Conservation (phyloP, 2,329 filamentous ascomycete genomes). For the Trichoderma sp. region DNA sequence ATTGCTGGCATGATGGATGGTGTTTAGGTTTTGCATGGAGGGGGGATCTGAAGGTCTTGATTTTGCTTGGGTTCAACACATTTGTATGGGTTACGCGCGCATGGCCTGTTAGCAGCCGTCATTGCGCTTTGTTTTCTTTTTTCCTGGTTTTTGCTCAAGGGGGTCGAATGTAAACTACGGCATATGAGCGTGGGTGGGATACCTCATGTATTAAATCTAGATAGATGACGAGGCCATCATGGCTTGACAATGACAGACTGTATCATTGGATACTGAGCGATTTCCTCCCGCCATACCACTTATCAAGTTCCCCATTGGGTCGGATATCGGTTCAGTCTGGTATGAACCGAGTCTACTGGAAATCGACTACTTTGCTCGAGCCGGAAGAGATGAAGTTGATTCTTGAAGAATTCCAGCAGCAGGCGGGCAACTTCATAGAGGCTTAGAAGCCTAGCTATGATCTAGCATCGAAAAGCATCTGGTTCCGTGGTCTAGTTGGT, state of each 20-base stretch:
- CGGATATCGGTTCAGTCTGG: too few species aligned
- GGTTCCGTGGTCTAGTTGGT: slow-evolving; percentile 48
- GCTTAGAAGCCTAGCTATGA: too few species aligned
- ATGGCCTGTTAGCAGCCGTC: slow-evolving; percentile 16
- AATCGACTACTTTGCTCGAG: too few species aligned
- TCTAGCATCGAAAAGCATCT: background rate
- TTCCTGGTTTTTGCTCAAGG: background rate
- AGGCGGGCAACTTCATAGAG: background rate
- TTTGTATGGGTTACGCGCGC: background rate
- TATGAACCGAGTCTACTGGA: too few species aligned
- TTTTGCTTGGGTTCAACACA: background rate
- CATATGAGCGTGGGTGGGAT: slow-evolving; percentile 20
- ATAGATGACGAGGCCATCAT: slow-evolving; percentile 15
- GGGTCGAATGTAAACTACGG: slow-evolving; percentile 23
- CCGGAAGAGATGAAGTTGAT: too few species aligned
- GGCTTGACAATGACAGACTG: slow-evolving; percentile 1
- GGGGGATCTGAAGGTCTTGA: background rate
- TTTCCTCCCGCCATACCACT: background rate
- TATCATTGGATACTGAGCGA: background rate
- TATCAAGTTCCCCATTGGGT: background rate
- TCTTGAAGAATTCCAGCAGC: too few species aligned
- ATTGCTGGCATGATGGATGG: slow-evolving; percentile 6
- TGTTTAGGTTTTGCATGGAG: background rate
- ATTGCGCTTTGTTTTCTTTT: background rate
- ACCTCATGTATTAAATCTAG: slow-evolving; percentile 10